phyloP scores from a whole-genome alignment of 495 filamentous ascomycete species.

The Penicillium alfredii region DNA sequence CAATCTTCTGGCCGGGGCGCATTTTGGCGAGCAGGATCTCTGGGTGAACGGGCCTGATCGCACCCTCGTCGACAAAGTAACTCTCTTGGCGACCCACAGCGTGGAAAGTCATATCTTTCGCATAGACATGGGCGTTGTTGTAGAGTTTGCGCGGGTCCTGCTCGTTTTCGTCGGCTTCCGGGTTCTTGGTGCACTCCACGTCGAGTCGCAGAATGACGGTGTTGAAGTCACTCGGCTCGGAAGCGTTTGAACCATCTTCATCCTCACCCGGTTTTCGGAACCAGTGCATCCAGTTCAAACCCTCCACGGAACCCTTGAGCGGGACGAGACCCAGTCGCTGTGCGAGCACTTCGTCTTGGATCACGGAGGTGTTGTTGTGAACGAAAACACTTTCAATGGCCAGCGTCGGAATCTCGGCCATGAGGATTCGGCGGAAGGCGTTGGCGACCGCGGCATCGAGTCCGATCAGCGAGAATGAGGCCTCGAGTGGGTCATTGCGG shows the following conservation, averaged over 20 bases:
- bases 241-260: conserved; percentile 40
- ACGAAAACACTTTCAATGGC: conserved; percentile 92
- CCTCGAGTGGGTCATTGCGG: conserved; percentile 64
- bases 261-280: conserved; percentile 55
- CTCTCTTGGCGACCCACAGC: conserved; percentile 67
- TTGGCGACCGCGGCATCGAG: conserved; percentile 92
- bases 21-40: conserved; percentile 94
- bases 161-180: conserved; percentile 59
- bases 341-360: conserved; percentile 94
- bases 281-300: conserved; percentile 75
- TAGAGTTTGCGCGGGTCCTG: conserved; percentile 79
- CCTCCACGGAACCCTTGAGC: conserved; percentile 68
- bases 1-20: conserved; percentile 81
- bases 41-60: conserved; percentile 72
- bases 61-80: conserved; percentile 59
- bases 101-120: conserved; percentile 67
- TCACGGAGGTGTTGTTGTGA: conserved; percentile 90
- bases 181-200: conserved; percentile 70
- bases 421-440: conserved; percentile 93
- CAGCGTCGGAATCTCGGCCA: conserved; percentile 89
- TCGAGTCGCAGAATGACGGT: conserved; percentile 67
- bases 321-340: conserved; percentile 87
- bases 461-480: conserved; percentile 85
- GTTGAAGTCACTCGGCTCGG: conserved; percentile 64
- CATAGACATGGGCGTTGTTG: conserved; percentile 81